Base-by-base conservation (phyloP, 2,329 filamentous ascomycete genomes). In the Arachnomyces sp. region DNA sequence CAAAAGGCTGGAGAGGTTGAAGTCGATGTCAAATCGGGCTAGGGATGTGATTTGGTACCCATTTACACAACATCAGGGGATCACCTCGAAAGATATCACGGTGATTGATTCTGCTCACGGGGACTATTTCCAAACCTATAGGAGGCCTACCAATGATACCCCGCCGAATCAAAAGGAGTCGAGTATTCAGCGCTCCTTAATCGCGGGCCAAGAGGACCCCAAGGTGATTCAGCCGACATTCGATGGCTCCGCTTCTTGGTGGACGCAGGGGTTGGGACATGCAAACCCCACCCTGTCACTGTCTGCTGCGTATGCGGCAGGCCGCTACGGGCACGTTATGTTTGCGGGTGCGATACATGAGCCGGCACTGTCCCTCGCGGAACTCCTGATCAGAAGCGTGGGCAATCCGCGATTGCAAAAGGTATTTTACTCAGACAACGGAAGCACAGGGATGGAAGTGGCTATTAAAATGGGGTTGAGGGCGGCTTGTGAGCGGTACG, bases 201-300 rank as follows among this genome's bases (percentile, higher is more conserved):
- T 34, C 13, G 17, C 16, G 11, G 35, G 31, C 17, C 5, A 9
- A 5, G 5, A 25, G 20, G 20, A 25, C 9, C 48, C 39, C 13
- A 30, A 50, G 16, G 54, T 78, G 3, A 61, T 86, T 0, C 72
- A 71, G 34, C 73, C 84, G 1, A 81, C 82, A 0, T 88, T 92
- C 40, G 87, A 93, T 50, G 86, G 82, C 2, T 92, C 85, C 0
- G 85, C 85, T 1, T 90, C 84, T 0, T 93, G 87, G 86, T 93
- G 87, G 86, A 93, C 86, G 0, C 87, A 93, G 60, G 86, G 86
- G 2, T 72, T 93, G 0, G 86, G 87, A 1, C 87, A 93, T 49
- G 82, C 80, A 4, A 88, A 85, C 50, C 76, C 84, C 0, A 65
- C 71, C 0, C 68, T 93, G 1, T 76, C 84, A 0, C 72, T 92